Evolutionary conservation across 345 rosid genomes (phyloP).

Genomic region (Populus nigra): DNA sequence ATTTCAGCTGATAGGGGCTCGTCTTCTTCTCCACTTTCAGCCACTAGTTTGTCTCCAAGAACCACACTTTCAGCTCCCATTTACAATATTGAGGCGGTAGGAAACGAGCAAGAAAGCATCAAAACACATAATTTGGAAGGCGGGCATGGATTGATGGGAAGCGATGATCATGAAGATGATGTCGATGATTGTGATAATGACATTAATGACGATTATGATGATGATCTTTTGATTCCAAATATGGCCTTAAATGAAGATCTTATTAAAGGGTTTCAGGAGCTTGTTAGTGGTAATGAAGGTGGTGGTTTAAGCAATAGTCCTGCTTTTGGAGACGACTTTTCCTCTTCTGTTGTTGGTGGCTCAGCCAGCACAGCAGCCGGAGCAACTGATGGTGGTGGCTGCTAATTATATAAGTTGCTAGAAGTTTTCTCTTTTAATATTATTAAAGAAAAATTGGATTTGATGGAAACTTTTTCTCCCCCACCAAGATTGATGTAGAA

Average conservation of each 20-base stretch:
- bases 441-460: neutral
- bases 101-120: neutral
- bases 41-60: slow-evolving; percentile 50
- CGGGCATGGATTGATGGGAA: slow-evolving; percentile 9
- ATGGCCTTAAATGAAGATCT: slow-evolving; percentile 48
- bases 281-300: slow-evolving; percentile 4
- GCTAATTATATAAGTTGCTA: neutral
- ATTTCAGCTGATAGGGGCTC: slow-evolving; percentile 1
- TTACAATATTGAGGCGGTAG: slow-evolving; percentile 22
- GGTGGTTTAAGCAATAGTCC: slow-evolving; percentile 7
- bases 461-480: slow-evolving; percentile 5
- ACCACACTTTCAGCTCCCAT: slow-evolving; percentile 43
- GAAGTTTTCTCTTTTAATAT: neutral
- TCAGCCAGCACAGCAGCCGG: slow-evolving; percentile 25
- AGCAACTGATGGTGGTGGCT: slow-evolving; percentile 27
- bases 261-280: slow-evolving; percentile 32
- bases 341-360: slow-evolving; percentile 36
- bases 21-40: slow-evolving; percentile 16
- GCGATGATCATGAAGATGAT: slow-evolving; percentile 12
- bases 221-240: slow-evolving; percentile 59
- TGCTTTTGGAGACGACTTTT: slow-evolving; percentile 28
- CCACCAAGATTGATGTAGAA: slow-evolving; percentile 17
- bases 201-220: slow-evolving; percentile 35
- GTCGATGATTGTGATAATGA: slow-evolving; percentile 1
- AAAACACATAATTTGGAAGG: slow-evolving; percentile 3